Percentiles rank a stretch among this genome's conserved stretches.
Conservation (phyloP, 177 flowering plant species). For the Tripterygium wilfordii region DNA sequence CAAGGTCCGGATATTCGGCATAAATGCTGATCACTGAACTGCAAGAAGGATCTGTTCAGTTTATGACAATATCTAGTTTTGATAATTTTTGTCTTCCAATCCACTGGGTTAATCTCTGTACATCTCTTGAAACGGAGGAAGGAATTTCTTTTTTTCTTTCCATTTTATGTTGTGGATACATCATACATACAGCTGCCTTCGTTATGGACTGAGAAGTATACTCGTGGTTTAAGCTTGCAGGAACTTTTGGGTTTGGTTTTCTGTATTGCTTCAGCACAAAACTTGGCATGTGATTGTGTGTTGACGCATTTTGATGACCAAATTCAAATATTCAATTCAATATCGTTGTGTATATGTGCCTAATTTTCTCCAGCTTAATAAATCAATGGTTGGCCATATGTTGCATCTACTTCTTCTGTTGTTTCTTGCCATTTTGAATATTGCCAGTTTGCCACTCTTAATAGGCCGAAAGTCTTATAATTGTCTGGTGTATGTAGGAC, state of each 20-base stretch:
- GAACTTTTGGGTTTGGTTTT: background rate
- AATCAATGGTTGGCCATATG: too few relatives aligned
- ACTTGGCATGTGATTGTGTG: too few relatives aligned
- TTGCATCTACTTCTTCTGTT: too few relatives aligned
- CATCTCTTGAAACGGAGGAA: conserved; percentile 28
- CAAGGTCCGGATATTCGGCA: conserved; percentile 92
- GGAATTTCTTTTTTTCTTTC: conserved; percentile 3
- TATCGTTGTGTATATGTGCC: too few relatives aligned
- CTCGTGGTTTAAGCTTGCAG: background rate
- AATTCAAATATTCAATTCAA: too few relatives aligned
- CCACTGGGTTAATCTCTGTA: conserved; percentile 23
- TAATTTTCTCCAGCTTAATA: too few relatives aligned
- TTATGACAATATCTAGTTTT: conserved; percentile 1
- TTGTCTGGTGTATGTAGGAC: too few relatives aligned
- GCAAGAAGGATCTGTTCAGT: background rate
- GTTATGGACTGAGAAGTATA: background rate
- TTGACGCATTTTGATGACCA: too few relatives aligned
- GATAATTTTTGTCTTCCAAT: conserved; percentile 3
- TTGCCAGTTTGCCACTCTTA: too few relatives aligned
- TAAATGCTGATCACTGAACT: conserved; percentile 66
- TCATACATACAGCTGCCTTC: conserved; percentile 2
- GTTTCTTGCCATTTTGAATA: too few relatives aligned
- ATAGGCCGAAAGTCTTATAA: too few relatives aligned
- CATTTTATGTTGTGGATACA: conserved; percentile 8
- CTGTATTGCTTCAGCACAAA: background rate